phyloP scores from a whole-genome alignment of 1,139 yeast genomes.

The Taphrina flavorubra region DNA sequence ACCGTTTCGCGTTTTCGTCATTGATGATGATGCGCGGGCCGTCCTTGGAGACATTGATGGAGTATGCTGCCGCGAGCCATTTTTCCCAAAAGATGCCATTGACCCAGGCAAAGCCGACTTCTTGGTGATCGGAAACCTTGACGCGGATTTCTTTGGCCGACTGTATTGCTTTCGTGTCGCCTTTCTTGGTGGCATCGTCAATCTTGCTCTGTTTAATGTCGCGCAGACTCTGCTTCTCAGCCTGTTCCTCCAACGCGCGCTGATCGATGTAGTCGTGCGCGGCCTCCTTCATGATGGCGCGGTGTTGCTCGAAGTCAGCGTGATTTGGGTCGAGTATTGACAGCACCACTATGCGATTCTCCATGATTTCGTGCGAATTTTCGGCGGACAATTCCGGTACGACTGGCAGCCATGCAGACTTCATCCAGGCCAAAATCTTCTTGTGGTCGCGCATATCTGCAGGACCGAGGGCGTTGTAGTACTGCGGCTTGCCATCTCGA shows the following conservation, averaged over 20 bases:
- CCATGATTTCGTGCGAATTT: constrained; percentile 51
- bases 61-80: constrained; percentile 52
- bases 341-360: constrained; percentile 50
- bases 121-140: constrained; percentile 48
- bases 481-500: constrained; percentile 48
- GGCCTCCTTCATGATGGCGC: constrained; percentile 50
- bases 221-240: constrained; percentile 49
- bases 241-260: constrained; percentile 48
- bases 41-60: constrained; percentile 46
- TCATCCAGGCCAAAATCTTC: constrained; percentile 51
- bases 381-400: constrained; percentile 53
- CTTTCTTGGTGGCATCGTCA: constrained; percentile 52
- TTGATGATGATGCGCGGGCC: constrained; percentile 50
- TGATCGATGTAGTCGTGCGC: constrained; percentile 49
- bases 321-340: constrained; percentile 52
- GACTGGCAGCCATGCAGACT: constrained; percentile 51
- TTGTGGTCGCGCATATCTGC: constrained; percentile 51
- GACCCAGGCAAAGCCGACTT: constrained; percentile 54
- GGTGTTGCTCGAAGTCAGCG: constrained; percentile 48
- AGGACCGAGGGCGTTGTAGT: constrained; percentile 51
- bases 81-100: constrained; percentile 53
- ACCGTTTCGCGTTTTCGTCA: constrained; percentile 49
- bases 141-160: constrained; percentile 50
- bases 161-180: constrained; percentile 50
- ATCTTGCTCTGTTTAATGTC: constrained; percentile 51